A percentile compares a stretch with the other conserved stretches of the same genome.
phyloP scores from a whole-genome alignment of 208 protist species.

The Trypanosoma grayi region DNA sequence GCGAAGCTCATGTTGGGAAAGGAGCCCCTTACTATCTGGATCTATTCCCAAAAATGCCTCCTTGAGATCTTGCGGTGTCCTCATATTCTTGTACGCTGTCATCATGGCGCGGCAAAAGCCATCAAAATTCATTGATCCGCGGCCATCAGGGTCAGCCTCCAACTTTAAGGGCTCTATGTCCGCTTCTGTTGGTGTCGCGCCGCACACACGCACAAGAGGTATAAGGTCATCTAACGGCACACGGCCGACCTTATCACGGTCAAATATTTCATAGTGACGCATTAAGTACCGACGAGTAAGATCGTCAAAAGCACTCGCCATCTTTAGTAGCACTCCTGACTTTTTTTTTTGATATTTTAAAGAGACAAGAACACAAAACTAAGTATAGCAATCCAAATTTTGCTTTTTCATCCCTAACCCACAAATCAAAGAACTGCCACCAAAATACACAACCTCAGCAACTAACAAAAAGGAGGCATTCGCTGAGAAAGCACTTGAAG shows the following conservation, averaged over 20 bases:
- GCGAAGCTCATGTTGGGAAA: slow-evolving; percentile 92
- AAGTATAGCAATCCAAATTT: too few species aligned
- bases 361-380: too few species aligned
- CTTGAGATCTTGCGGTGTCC: slow-evolving; percentile 68
- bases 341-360: background rate
- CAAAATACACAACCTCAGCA: slow-evolving; percentile 12
- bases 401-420: too few species aligned
- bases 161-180: slow-evolving; percentile 48
- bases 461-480: slow-evolving; percentile 27
- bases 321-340: background rate
- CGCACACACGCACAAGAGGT: slow-evolving; percentile 68
- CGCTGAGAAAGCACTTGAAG: too few species aligned
- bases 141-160: slow-evolving; percentile 59
- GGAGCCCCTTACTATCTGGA: slow-evolving; percentile 88
- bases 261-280: slow-evolving; percentile 71
- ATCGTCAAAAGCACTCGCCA: slow-evolving; percentile 38
- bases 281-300: slow-evolving; percentile 51
- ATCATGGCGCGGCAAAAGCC: slow-evolving; percentile 73
- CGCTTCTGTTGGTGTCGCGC: slow-evolving; percentile 61
- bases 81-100: slow-evolving; percentile 50
- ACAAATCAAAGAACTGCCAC: too few species aligned
- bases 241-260: slow-evolving; percentile 77
- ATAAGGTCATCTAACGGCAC: slow-evolving; percentile 52
- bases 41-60: slow-evolving; percentile 95
- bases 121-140: slow-evolving; percentile 72